Evolutionary conservation across 352 stramenopile species (phyloP), one percentile per base, ranked within the genome.

Genomic region (Pythium rishiriense): DNA sequence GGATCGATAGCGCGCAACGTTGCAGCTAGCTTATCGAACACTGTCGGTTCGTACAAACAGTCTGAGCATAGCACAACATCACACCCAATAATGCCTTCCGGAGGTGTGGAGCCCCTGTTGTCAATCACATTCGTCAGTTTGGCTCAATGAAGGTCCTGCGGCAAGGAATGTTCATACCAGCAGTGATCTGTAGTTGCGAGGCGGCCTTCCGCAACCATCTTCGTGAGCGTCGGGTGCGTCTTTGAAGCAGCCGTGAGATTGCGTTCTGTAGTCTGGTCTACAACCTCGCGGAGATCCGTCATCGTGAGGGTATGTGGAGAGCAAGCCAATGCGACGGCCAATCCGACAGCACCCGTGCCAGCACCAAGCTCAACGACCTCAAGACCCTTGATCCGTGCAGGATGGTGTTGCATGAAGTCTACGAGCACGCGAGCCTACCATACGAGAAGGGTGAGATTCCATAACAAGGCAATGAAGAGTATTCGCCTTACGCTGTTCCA

Each of bases 401-500:
- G 50, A 15, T 80, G 45, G 11, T 62, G 61, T 35, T 76, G 41
- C 28, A 88, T 61, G 46, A 81, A 87, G 33, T 52, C 62, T 10
- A 83, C 60, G 41, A 88, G 65, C 46, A 72, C 78, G 25, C 72
- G 69, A 24, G 76, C 80, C 83, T 88, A 10, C 24, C 24, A 51
- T 22, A 35, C 2, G 11, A 33, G 14, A 35, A 11, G 21, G 24
- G 41, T 45, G 11, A 47, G 41, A 12, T 25, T 25, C 17, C 17
- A 25, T 25, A 12, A 25, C 41, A 19, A 47, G 17, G 10, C 15
- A 22, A 25, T 47, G 41, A 26, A 19, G 17, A 47, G 17, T 12
- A 25, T 25, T 14, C 24, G 4, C 14, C 79, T 29, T 55, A 92
- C 83, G 61, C 79, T 88, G 62, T 90, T 86, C 83, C 83, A 93